Conservation (phyloP, 495 filamentous ascomycete species). For the Trichocladium uniseriatum region DNA sequence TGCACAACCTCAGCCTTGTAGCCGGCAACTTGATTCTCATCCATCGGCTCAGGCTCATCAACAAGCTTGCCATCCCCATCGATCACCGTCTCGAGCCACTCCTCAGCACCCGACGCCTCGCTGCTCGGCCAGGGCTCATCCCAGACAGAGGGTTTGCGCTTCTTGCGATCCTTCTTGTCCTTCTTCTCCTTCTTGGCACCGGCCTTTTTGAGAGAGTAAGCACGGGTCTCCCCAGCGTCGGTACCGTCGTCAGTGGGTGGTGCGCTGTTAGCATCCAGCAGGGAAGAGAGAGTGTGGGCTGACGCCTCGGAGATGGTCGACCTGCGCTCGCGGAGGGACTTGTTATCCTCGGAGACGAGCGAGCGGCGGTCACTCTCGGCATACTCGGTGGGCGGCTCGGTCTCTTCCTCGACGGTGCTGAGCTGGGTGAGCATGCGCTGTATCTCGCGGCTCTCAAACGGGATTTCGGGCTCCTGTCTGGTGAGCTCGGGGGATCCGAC, state of each 20-base stretch:
- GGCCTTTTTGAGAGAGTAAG: conserved; percentile 19
- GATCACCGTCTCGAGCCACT: neutral
- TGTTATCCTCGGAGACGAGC: conserved; percentile 4
- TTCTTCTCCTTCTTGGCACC: conserved; percentile 15
- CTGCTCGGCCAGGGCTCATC: conserved; percentile 17
- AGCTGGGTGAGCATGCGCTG: conserved; percentile 18
- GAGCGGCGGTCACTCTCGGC: conserved; percentile 12
- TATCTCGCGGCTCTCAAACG: conserved; percentile 13
- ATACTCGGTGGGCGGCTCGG: conserved; percentile 12
- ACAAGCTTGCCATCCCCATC: neutral
- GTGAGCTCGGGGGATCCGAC: conserved; percentile 11
- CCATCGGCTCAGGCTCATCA: neutral
- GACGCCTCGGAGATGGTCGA: conserved; percentile 10
- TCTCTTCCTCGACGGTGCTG: conserved; percentile 24
- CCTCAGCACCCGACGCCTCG: conserved; percentile 10
- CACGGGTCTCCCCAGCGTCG: neutral
- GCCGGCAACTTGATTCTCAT: neutral
- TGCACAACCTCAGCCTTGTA: neutral
- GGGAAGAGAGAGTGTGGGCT: neutral
- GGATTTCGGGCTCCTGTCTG: conserved; percentile 1
- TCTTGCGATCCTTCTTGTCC: conserved; percentile 24
- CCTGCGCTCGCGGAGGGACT: neutral
- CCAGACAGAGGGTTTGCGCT: conserved; percentile 1
- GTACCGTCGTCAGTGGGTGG: neutral
- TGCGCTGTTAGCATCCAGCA: neutral